These are phyloP conservation scores for Dioscorea dumetorum DNA, from an alignment of 106 monocot species.

Conservation along the genomic window DNA sequence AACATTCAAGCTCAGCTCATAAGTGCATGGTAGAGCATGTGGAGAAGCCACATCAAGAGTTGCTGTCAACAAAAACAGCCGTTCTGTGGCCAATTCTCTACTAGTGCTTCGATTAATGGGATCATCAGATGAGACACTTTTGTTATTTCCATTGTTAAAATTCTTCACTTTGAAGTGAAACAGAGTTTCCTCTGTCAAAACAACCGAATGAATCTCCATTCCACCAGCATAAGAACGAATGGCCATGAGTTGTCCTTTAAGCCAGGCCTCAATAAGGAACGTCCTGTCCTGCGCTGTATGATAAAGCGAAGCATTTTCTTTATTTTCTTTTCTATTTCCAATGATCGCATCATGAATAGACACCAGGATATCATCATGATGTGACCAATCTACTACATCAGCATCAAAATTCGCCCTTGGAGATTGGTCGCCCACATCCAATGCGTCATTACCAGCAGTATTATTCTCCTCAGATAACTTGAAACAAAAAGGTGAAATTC, in stretches of 20 bases:
- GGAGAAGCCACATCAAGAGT: conserved; percentile 38
- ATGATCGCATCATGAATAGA: conserved; percentile 19
- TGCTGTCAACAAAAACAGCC: conserved; percentile 54
- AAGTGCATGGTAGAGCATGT: conserved; percentile 15
- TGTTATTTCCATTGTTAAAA: conserved; percentile 10
- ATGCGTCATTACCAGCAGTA: conserved; percentile 16
- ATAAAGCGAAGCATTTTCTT: conserved; percentile 15
- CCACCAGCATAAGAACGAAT: conserved; percentile 35
- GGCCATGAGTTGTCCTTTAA: conserved; percentile 68
- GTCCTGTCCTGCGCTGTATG: conserved; percentile 13
- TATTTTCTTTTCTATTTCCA: conserved; percentile 24
- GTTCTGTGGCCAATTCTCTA: conserved; percentile 23
- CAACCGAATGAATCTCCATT: conserved; percentile 31
- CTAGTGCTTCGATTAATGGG: conserved; percentile 5
- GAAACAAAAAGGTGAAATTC: conserved; percentile 72
- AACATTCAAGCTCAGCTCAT: conserved; percentile 32
- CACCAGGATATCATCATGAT: conserved; percentile 34
- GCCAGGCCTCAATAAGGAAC: conserved; percentile 62
- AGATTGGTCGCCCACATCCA: conserved; percentile 13
- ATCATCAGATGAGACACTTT: conserved; percentile 4
- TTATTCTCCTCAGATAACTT: conserved; percentile 32
- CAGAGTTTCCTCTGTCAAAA: conserved; percentile 59
- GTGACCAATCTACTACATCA: conserved; percentile 31
- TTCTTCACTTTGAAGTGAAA: conserved; percentile 73
- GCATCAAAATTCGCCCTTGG: conserved; percentile 6